Percentiles rank a stretch among this genome's conserved stretches.
These are phyloP conservation scores for Cyphellophora attinorum DNA, from an alignment of 2,329 filamentous ascomycete genomes.

Conservation along the genomic window DNA sequence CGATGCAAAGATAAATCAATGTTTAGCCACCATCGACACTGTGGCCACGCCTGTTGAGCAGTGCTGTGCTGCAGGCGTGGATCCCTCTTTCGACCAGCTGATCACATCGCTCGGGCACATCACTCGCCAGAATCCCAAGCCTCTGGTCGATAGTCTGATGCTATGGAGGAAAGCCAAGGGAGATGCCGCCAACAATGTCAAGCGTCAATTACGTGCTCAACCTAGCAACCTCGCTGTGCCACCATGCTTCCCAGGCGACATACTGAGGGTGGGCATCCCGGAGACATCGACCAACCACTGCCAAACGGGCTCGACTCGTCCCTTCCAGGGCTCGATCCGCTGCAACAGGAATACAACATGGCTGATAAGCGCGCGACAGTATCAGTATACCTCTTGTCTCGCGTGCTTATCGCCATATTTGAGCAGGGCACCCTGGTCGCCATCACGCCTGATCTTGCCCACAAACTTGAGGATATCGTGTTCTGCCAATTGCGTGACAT, in stretches of 20 bases:
- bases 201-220: slow-evolving; percentile 23
- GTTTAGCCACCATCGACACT: slow-evolving; percentile 68
- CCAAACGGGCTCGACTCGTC: slow-evolving; percentile 20
- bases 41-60: slow-evolving; percentile 76
- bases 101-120: slow-evolving; percentile 91
- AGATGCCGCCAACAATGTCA: slow-evolving; percentile 67
- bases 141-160: slow-evolving; percentile 95
- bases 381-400: slow-evolving; percentile 90
- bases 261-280: slow-evolving; percentile 56
- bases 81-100: slow-evolving; percentile 84
- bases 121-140: slow-evolving; percentile 85
- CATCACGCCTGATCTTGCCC: slow-evolving; percentile 84
- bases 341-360: slow-evolving; percentile 54
- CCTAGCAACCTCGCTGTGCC: slow-evolving; percentile 15
- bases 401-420: slow-evolving; percentile 89
- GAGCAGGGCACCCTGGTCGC: slow-evolving; percentile 73
- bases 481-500: slow-evolving; percentile 89
- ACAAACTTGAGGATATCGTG: slow-evolving; percentile 88
- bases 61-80: slow-evolving; percentile 82
- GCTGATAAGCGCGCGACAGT: slow-evolving; percentile 85
- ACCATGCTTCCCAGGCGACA: slow-evolving; percentile 53
- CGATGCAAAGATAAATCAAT: slow-evolving; percentile 91
- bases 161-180: slow-evolving; percentile 95
- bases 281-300: slow-evolving; percentile 21
- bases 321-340: slow-evolving; percentile 20